Percentiles rank a stretch among this genome's conserved stretches.
These are phyloP conservation scores for Curvularia hawaiiensis DNA, from an alignment of 2,329 filamentous ascomycete species.

Conservation along the genomic window DNA sequence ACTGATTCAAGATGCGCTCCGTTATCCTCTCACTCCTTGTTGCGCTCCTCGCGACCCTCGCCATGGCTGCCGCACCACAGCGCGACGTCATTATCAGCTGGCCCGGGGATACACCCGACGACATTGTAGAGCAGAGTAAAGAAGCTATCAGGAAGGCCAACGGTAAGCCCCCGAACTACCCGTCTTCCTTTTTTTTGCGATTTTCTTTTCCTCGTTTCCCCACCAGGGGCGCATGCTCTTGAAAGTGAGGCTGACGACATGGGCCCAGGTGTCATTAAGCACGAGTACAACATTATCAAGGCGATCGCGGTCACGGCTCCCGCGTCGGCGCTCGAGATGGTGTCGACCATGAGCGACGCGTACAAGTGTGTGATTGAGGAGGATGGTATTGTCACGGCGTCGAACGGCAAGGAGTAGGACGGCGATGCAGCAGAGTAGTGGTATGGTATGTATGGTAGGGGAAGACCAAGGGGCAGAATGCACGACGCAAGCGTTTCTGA, in stretches of 20 bases:
- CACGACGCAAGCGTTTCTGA: not conserved
- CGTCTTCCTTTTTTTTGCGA: not conserved
- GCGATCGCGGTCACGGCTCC: constrained; percentile 79
- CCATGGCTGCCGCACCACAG: constrained; percentile 64
- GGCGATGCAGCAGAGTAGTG: not conserved
- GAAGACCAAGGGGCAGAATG: not conserved
- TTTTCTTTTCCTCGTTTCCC: not conserved
- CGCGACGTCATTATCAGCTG: constrained; percentile 83
- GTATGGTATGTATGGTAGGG: not conserved
- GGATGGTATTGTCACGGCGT: constrained; percentile 67
- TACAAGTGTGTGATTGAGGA: constrained; percentile 75
- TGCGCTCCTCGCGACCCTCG: constrained; percentile 63
- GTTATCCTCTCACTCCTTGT: constrained; percentile 62
- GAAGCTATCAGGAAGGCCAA: constrained; percentile 67
- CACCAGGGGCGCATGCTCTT: not conserved
- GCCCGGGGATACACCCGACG: constrained; percentile 69
- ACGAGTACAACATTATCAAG: constrained; percentile 71
- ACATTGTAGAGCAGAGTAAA: constrained; percentile 73
- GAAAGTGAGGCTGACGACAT: constrained; percentile 45
- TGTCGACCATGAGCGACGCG: constrained; percentile 66
- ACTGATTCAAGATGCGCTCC: constrained; percentile 65
- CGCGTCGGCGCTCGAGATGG: constrained; percentile 68
- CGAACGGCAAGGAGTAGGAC: constrained; percentile 21
- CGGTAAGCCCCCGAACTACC: constrained; percentile 57
- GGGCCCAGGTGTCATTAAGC: constrained; percentile 61